Conservation (phyloP, 805 yeast genomes). For the Lipomyces starkeyi region DNA sequence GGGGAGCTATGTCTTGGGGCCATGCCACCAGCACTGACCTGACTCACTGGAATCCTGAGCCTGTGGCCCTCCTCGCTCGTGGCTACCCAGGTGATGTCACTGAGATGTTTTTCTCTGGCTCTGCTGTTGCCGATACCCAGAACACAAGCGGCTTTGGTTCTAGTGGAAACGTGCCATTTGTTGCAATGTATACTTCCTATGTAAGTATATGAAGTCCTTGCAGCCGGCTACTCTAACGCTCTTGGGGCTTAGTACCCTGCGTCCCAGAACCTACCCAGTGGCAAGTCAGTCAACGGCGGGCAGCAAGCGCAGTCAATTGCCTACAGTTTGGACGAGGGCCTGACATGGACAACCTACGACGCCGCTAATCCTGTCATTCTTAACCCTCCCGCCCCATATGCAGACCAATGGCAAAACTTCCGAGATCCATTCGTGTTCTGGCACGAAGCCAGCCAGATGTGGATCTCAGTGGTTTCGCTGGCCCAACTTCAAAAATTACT, state of each 20-base stretch:
- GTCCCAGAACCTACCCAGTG: conserved; percentile 9
- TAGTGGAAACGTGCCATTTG: conserved; percentile 6
- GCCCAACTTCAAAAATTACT: conserved; percentile 15
- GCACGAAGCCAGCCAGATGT: conserved; percentile 8
- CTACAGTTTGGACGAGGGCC: conserved; percentile 8
- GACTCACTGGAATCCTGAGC: conserved; percentile 47
- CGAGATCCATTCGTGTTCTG: conserved; percentile 26
- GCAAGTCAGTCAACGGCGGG: conserved; percentile 4
- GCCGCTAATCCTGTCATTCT: conserved; percentile 9
- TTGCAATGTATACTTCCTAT: conserved; percentile 1
- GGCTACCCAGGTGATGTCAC: conserved; percentile 41
- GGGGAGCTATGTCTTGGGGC: conserved; percentile 53
- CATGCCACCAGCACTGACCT: conserved; percentile 50
- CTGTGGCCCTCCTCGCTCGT: conserved; percentile 45
- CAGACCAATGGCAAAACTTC: conserved; percentile 17
- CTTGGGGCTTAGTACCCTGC: background rate
- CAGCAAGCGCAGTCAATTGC: conserved; percentile 19
- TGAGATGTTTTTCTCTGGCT: background rate
- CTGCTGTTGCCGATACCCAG: conserved; percentile 47
- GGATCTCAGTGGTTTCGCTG: conserved; percentile 22
- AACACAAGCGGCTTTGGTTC: conserved; percentile 48
- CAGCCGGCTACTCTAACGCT: too few species aligned
- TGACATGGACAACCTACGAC: conserved; percentile 6
- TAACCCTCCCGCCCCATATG: conserved; percentile 9
- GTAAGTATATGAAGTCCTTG: too few species aligned